phyloP scores from a whole-genome alignment of 179 eudicot genomes.

The Beta lomatogona region DNA sequence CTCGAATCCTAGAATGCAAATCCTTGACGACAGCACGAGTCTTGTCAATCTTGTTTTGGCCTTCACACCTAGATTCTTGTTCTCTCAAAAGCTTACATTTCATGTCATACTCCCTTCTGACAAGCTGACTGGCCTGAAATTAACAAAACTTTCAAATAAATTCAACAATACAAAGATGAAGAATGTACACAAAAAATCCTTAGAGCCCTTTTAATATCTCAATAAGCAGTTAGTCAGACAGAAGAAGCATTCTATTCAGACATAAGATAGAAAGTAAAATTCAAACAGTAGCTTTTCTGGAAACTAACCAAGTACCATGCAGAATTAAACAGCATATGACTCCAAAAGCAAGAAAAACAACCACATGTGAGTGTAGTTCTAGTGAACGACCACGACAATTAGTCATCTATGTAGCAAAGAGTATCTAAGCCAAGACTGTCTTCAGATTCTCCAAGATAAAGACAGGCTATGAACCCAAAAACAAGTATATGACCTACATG shows the following conservation, averaged over 20 bases:
- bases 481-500: not conserved
- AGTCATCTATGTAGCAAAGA: not conserved
- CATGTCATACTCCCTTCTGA: slow-evolving; percentile 67
- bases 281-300: not conserved
- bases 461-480: not conserved
- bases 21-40: slow-evolving; percentile 93
- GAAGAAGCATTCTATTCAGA: not conserved
- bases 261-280: not conserved
- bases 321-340: not conserved
- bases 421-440: not conserved
- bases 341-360: not conserved
- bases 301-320: not conserved
- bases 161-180: not conserved
- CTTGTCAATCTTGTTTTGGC: slow-evolving; percentile 57
- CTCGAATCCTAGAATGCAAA: slow-evolving; percentile 85
- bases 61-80: slow-evolving; percentile 72
- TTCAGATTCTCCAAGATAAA: not conserved
- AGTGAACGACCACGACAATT: not conserved
- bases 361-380: not conserved
- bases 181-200: not conserved
- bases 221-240: not conserved
- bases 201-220: not conserved
- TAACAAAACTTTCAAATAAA: not conserved
- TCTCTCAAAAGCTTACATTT: slow-evolving; percentile 74
- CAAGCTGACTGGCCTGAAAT: slow-evolving; percentile 80